Evolutionary conservation across 1,139 yeast genomes (phyloP), one percentile per base, ranked within the genome.

Genomic region (Lodderomyces margitis): DNA sequence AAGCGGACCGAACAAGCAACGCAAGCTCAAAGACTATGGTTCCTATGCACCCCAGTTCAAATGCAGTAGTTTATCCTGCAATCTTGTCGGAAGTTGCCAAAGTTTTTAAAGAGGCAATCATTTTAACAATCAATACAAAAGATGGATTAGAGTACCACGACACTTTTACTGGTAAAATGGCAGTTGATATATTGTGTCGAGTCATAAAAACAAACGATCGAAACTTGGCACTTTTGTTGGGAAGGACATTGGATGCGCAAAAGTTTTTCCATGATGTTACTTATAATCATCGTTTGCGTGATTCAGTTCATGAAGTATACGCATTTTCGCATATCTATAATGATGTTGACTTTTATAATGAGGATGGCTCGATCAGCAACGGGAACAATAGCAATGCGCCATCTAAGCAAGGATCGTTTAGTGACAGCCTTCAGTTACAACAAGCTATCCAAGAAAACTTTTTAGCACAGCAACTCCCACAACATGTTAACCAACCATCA

Each of bases 81-180:
- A 56, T 88, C 56, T 68, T 92, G 20, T 88, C 97, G 1, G 75
- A 81, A 44, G 98, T 94, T 10, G 95, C 98, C 0, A 77, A 75
- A 21, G 78, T 81, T 16, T 89, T 92, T 60, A 78, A 83, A 49
- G 88, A 85, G 49, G 70, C 82, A 21, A 77, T 89, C 34, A 77
- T 78, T 21, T 61, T 87, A 21, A 85, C 92, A 2, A 89, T 89
- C 47, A 81, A 87, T 52, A 84, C 86, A 56, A 92, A 92, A 57
- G 94, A 91, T 64, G 98, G 96, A n/a, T 75, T 92, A 53, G 87
- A 92, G 48, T 91, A 91, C 64, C 87, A 94, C 58, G 95, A 91
- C 57, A 85, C 98, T 0, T 94, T 94, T 58, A 86, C 96, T 0
- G 99, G 99, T 16, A 76, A 87, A 28, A 94, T 87, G 66, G 96